phyloP scores from a whole-genome alignment of 345 rosid species.

The Citrus glauca region DNA sequence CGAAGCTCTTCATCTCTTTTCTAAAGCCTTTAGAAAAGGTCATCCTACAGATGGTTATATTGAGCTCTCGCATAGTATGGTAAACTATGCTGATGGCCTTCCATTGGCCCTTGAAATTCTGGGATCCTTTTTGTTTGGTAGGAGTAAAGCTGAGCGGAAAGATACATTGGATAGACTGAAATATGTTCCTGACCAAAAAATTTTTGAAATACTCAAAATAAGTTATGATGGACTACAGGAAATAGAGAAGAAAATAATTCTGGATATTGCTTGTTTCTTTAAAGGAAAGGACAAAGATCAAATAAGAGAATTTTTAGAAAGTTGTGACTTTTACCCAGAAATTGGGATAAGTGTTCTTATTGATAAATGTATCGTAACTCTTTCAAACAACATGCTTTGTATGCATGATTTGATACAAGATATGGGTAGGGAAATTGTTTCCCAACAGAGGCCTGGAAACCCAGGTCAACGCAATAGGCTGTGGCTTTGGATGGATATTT shows the following conservation, averaged over 20 bases:
- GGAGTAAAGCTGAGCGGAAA: neutral
- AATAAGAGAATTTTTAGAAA: neutral
- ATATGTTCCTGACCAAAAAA: neutral
- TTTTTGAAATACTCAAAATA: neutral
- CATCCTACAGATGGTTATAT: neutral
- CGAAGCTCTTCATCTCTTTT: neutral
- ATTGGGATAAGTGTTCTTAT: neutral
- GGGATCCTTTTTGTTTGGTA: neutral
- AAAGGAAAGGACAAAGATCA: neutral
- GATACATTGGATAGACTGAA: neutral
- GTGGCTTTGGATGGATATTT: neutral
- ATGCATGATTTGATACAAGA: conserved; percentile 2
- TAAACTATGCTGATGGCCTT: neutral
- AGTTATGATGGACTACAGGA: neutral
- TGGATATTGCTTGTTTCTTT: neutral
- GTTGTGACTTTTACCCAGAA: neutral
- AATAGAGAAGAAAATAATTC: neutral
- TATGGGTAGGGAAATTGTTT: neutral
- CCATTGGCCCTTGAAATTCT: neutral
- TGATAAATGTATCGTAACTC: neutral
- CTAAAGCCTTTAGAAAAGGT: neutral
- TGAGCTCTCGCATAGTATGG: neutral
- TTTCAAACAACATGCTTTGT: neutral
- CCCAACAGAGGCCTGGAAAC: neutral
- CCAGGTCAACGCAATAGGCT: neutral